phyloP scores from a whole-genome alignment of 345 rosid genomes.

The Litchi chinensis region DNA sequence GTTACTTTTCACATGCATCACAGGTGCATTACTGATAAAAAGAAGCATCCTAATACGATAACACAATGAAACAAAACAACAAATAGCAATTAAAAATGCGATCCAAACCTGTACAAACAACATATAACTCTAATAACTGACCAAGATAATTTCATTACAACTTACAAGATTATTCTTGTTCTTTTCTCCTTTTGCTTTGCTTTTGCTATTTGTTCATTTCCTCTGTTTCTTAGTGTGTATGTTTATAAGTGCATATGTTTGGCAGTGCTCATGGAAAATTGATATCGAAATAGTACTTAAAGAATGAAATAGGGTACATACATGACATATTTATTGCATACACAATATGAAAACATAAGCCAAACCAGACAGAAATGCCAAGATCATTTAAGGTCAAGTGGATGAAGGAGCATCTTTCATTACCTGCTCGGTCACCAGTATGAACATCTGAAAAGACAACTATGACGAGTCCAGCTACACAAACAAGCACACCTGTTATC shows the following conservation, averaged over 20 bases:
- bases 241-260: neutral
- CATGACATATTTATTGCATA: neutral
- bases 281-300: neutral
- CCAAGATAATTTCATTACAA: neutral
- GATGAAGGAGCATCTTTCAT: neutral
- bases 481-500: constrained; percentile 73
- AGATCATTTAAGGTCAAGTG: constrained; percentile 6
- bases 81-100: neutral
- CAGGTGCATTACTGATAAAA: neutral
- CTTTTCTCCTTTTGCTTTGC: neutral
- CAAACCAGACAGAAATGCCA: neutral
- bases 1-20: neutral
- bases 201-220: neutral
- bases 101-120: neutral
- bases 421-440: constrained; percentile 71
- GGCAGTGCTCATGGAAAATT: neutral
- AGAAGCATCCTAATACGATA: neutral
- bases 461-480: constrained; percentile 77
- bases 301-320: neutral
- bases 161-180: neutral
- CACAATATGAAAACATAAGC: neutral
- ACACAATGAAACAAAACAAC: neutral
- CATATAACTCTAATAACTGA: neutral
- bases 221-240: neutral
- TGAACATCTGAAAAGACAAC: constrained; percentile 96